A percentile compares a stretch with the other conserved stretches of the same genome.
phyloP scores from a whole-genome alignment of 306 rosid genomes.

The Corylus heterophylla region DNA sequence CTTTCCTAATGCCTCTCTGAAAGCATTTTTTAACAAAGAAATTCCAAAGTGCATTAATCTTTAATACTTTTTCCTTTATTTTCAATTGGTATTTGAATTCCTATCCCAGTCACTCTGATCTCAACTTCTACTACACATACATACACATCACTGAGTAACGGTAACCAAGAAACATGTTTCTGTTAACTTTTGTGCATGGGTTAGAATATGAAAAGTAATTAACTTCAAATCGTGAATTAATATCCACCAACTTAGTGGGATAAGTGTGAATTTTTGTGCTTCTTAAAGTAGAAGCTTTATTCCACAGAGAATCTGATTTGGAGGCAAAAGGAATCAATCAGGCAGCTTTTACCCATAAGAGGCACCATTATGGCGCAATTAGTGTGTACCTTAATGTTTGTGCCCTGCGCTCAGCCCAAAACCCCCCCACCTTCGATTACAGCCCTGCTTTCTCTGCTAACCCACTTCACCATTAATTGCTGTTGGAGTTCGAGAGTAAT shows the following conservation, averaged over 20 bases:
- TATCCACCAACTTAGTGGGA: not conserved
- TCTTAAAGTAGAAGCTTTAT: constrained; percentile 50
- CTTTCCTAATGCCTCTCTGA: constrained; percentile 23
- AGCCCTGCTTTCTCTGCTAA: constrained; percentile 28
- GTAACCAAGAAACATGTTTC: constrained; percentile 17
- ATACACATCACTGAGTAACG: constrained; percentile 15
- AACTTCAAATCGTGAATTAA: not conserved
- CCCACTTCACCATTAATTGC: constrained; percentile 39
- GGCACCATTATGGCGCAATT: constrained; percentile 78
- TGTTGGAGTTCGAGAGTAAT: constrained; percentile 30
- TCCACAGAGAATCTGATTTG: constrained; percentile 57
- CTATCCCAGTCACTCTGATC: not conserved
- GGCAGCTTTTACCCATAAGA: constrained; percentile 59
- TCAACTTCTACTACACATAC: not conserved
- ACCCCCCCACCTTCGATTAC: constrained; percentile 34
- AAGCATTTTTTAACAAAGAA: constrained; percentile 19
- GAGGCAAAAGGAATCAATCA: constrained; percentile 77
- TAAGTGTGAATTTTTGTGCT: constrained; percentile 3
- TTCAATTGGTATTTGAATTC: not conserved
- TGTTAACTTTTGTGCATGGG: not conserved
- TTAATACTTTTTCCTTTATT: constrained; percentile 6
- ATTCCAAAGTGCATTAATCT: constrained; percentile 6
- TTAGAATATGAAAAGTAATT: not conserved
- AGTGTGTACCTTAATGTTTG: constrained; percentile 63
- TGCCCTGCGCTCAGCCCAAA: constrained; percentile 49